Conservation (phyloP, 78 protist genomes). For the Mastigamoeba balamuthi region DNA sequence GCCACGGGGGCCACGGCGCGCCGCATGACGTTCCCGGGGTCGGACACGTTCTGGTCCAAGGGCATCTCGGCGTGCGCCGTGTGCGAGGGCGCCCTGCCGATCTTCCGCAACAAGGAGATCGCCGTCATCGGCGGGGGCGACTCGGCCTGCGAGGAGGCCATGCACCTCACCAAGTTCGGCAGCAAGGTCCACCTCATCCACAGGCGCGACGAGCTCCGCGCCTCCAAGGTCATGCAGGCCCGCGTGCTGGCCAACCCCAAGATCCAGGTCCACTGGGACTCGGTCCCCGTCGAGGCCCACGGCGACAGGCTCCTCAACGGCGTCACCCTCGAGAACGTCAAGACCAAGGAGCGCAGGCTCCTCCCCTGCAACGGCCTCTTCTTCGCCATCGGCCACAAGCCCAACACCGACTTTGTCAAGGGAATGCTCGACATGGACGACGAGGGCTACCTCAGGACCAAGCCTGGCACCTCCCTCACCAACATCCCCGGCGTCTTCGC, state of each 20-base stretch:
- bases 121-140: conserved; percentile 86
- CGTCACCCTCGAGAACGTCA: conserved; percentile 6
- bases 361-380: conserved; percentile 50
- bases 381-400: conserved; percentile 82
- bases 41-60: conserved; percentile 39
- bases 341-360: not conserved
- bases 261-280: conserved; percentile 41
- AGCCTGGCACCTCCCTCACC: conserved; percentile 41
- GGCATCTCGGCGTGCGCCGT: conserved; percentile 80
- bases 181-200: too few relatives aligned
- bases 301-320: conserved; percentile 26
- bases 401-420: conserved; percentile 64
- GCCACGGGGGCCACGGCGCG: conserved; percentile 71
- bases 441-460: conserved; percentile 56
- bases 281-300: conserved; percentile 26
- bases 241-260: conserved; percentile 44
- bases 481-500: conserved; percentile 78
- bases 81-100: conserved; percentile 75
- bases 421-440: conserved; percentile 54
- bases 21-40: conserved; percentile 45
- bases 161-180: conserved; percentile 57
- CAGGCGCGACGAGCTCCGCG: conserved; percentile 71
- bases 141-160: conserved; percentile 77
- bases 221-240: conserved; percentile 68
- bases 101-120: conserved; percentile 55